Conservation (phyloP, 2,329 filamentous ascomycete genomes). For the Pseudocercospora fijiensis region DNA sequence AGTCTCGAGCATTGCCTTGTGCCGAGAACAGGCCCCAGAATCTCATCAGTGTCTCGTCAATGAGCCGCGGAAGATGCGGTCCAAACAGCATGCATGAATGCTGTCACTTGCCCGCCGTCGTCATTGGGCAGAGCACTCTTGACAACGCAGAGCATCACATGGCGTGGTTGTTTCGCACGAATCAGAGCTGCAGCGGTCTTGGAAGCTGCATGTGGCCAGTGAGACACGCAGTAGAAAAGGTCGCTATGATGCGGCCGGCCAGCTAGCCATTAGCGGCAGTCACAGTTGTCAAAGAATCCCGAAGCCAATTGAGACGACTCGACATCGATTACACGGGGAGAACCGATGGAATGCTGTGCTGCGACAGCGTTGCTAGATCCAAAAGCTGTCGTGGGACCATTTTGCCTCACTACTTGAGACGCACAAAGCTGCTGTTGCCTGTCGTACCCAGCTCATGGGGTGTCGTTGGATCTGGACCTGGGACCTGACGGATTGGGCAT, state of each 20-base stretch:
- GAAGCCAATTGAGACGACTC: background rate
- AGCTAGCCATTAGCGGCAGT: constrained; percentile 7
- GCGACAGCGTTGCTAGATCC: background rate
- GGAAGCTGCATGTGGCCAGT: background rate
- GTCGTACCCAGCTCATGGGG: constrained; percentile 1
- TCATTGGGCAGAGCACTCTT: background rate
- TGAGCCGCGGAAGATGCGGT: background rate
- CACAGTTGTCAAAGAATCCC: constrained; percentile 2
- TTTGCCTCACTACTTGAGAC: background rate
- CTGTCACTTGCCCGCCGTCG: background rate
- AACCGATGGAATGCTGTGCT: background rate
- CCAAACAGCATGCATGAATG: background rate
- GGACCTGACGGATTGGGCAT: background rate
- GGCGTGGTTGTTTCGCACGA: background rate
- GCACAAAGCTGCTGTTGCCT: constrained; percentile 1
- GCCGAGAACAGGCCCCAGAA: background rate
- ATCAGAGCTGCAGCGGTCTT: background rate
- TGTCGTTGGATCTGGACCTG: background rate
- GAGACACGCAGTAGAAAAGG: constrained; percentile 4
- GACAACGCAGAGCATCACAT: constrained; percentile 5
- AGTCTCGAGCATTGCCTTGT: background rate
- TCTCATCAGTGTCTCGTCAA: constrained; percentile 1
- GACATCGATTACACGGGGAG: background rate
- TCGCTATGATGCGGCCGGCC: constrained; percentile 8
- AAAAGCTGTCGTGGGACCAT: background rate